Evolutionary conservation across 1,139 yeast genomes (phyloP), one percentile per base, ranked within the genome.

Genomic region (Magnusiomyces ingens): DNA sequence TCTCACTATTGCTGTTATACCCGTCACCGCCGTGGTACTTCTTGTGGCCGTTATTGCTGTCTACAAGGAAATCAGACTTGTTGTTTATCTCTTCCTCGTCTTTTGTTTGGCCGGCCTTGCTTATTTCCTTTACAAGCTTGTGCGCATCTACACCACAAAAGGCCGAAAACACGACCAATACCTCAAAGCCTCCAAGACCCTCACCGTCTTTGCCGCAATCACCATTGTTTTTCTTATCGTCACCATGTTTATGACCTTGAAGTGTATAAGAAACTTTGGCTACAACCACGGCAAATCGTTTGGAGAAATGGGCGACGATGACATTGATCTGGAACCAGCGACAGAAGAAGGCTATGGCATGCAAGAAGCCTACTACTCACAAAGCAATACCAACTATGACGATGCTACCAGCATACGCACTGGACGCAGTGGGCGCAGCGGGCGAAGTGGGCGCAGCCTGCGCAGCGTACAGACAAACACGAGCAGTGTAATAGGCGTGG

Each of bases 61-160:
- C 26, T 66, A 75, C 17, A 65, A 72, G 50, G 82, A 79, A 57
- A 61, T 64, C 50, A 55, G 60, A 22, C 42, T 55, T 45, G 70
- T 75, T 29, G 67, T 77, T 50, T 40, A 61, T 1, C 52, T 60
- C 13, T 67, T 77, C 40, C 60, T 75, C 2, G 52, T 66, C 3
- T 56, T 73, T 21, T 77, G 74, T 56, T 55, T 71, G 10, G 71
- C 74, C 18, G 81, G 78, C 0, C 64, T 75, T 61, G 80, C 78
- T 0, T 79, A 78, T 61, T 77, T 78, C 51, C 58, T 78, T 32
- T 79, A 76, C 69, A 79, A 79, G 62, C 68, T 76, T 55, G 72
- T 78, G 38, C 64, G 82, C 43, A 69, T 78, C 62, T 78, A 70
- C 63, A 75, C 80, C 41, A 74, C 75, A 50, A 70, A 71, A 77